A percentile compares a stretch with the other conserved stretches of the same genome.
phyloP scores from a whole-genome alignment of 345 rosid species.

The Kernera saxatilis region DNA sequence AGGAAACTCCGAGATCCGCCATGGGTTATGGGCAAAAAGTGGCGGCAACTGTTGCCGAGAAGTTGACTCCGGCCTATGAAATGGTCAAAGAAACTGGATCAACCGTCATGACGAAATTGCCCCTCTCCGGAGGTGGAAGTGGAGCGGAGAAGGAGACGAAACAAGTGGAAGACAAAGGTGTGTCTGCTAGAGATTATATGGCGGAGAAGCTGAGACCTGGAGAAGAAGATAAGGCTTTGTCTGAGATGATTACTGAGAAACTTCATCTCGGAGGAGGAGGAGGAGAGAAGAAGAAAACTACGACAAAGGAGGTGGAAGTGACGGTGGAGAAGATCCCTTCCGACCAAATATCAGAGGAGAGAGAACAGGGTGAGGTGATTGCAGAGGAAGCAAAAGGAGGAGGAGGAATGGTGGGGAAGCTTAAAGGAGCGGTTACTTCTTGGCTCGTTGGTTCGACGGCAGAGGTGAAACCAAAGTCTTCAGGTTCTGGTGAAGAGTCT shows the following conservation, averaged over 20 bases:
- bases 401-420: conserved; percentile 39
- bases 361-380: neutral
- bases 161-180: conserved; percentile 35
- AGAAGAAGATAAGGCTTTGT: conserved; percentile 64
- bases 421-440: conserved; percentile 55
- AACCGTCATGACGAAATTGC: conserved; percentile 30
- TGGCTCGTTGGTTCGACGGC: conserved; percentile 36
- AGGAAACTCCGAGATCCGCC: neutral
- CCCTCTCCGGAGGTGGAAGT: conserved; percentile 14
- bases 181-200: conserved; percentile 43
- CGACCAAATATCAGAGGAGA: conserved; percentile 9
- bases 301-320: conserved; percentile 46
- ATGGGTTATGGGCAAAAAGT: conserved; percentile 48
- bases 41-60: conserved; percentile 39
- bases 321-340: conserved; percentile 33
- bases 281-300: conserved; percentile 30
- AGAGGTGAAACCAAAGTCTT: neutral
- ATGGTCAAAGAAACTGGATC: conserved; percentile 46
- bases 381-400: conserved; percentile 14
- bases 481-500: conserved; percentile 4
- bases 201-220: conserved; percentile 70
- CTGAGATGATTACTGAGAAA: conserved; percentile 51
- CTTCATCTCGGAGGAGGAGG: conserved; percentile 35
- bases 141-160: neutral
- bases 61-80: conserved; percentile 43